phyloP scores from a whole-genome alignment of 1,284 basidiomycete species.

The Hemileia vastatrix region DNA sequence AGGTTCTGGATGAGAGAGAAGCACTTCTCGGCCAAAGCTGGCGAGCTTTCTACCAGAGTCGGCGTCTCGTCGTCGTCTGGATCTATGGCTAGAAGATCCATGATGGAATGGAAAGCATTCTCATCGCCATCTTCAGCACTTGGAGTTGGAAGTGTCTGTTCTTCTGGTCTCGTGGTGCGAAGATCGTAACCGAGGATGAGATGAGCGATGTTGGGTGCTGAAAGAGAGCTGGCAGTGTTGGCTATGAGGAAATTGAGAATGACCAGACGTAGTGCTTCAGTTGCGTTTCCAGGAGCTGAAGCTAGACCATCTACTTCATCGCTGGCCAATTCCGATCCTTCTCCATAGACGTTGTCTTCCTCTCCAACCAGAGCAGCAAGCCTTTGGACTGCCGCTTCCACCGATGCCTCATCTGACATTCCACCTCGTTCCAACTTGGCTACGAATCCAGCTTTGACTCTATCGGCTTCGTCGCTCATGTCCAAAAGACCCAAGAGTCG shows the following conservation, averaged over 20 bases:
- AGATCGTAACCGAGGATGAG: constrained; percentile 68
- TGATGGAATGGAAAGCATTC: constrained; percentile 68
- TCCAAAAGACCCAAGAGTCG: constrained; percentile 67
- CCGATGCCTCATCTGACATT: constrained; percentile 40
- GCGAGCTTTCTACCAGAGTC: constrained; percentile 52
- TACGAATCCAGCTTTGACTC: constrained; percentile 73
- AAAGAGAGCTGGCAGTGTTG: constrained; percentile 57
- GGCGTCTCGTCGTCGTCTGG: constrained; percentile 53
- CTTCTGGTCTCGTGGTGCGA: constrained; percentile 47
- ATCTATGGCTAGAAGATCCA: constrained; percentile 63
- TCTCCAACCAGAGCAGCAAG: constrained; percentile 48
- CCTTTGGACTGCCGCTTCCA: constrained; percentile 36
- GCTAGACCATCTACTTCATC: constrained; percentile 47
- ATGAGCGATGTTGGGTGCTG: constrained; percentile 78
- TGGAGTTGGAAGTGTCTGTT: constrained; percentile 48
- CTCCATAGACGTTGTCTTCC: constrained; percentile 53
- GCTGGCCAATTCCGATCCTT: constrained; percentile 55
- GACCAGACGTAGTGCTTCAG: constrained; percentile 63
- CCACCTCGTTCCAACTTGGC: constrained; percentile 53
- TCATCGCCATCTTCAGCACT: constrained; percentile 59
- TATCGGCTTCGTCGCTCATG: constrained; percentile 67
- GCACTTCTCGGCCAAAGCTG: constrained; percentile 73
- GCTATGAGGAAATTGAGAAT: constrained; percentile 74
- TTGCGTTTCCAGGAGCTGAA: constrained; percentile 47
- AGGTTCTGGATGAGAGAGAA: constrained; percentile 75